Conservation (phyloP, 495 filamentous ascomycete genomes). For the Neohortaea acidophila region DNA sequence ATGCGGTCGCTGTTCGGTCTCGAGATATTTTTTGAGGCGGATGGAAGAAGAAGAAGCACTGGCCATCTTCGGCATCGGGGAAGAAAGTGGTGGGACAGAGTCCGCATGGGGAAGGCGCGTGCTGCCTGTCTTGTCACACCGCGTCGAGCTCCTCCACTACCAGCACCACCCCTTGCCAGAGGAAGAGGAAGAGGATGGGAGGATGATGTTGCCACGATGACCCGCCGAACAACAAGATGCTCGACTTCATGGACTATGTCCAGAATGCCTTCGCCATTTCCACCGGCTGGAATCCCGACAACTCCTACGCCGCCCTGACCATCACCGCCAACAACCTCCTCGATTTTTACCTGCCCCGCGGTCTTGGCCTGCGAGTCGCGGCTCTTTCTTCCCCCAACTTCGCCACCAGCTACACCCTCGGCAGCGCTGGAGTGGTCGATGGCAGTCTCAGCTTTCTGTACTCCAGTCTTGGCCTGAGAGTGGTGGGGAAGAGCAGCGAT, state of each 20-base stretch:
- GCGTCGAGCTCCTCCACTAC: neutral
- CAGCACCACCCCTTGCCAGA: neutral
- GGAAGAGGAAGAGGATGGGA: neutral
- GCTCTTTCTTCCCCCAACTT: slow-evolving; percentile 84
- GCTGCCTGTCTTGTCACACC: too few relatives aligned
- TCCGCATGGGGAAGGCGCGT: too few relatives aligned
- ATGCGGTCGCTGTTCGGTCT: neutral
- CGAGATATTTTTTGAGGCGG: too few relatives aligned
- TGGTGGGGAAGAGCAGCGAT: slow-evolving; percentile 38
- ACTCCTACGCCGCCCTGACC: slow-evolving; percentile 77
- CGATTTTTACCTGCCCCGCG: slow-evolving; percentile 66
- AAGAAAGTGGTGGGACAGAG: too few relatives aligned
- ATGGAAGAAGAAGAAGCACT: neutral
- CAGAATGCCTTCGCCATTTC: slow-evolving; percentile 80
- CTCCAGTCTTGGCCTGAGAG: slow-evolving; percentile 55
- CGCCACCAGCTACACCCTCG: slow-evolving; percentile 77
- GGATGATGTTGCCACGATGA: neutral
- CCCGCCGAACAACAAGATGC: neutral
- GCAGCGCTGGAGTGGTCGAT: slow-evolving; percentile 71
- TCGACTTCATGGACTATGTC: slow-evolving; percentile 92
- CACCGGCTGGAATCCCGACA: slow-evolving; percentile 82
- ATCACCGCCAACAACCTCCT: slow-evolving; percentile 74
- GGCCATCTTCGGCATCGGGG: neutral
- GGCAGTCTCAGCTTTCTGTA: slow-evolving; percentile 86
- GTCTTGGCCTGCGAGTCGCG: slow-evolving; percentile 68